phyloP scores from a whole-genome alignment of 306 rosid genomes.

The Cicer bijugum region DNA sequence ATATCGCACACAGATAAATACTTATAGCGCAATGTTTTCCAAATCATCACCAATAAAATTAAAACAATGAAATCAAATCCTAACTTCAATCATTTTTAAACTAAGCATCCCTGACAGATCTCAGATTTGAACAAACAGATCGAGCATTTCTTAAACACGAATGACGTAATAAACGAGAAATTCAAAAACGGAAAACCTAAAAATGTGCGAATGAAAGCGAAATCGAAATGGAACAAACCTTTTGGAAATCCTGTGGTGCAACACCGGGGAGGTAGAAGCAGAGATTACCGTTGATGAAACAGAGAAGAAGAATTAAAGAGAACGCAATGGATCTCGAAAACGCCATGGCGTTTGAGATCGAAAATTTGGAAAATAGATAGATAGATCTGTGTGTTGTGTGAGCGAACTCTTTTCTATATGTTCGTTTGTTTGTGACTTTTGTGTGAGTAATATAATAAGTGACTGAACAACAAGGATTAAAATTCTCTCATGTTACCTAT shows the following conservation, averaged over 20 bases:
- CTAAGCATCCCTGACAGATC: conserved; percentile 51
- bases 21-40: not conserved
- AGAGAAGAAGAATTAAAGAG: conserved; percentile 50
- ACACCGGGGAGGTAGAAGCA: conserved; percentile 97
- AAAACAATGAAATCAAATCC: conserved; percentile 3
- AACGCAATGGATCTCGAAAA: conserved; percentile 63
- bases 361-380: not conserved
- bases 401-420: conserved; percentile 20
- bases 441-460: conserved; percentile 22
- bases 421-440: conserved; percentile 16
- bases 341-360: conserved; percentile 78
- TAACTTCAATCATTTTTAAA: not conserved
- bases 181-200: not conserved
- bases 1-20: no score
- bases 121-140: conserved; percentile 49
- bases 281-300: conserved; percentile 63
- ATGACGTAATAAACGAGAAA: not conserved
- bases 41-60: not conserved
- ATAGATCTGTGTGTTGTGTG: conserved; percentile 41
- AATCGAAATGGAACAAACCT: conserved; percentile 56
- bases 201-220: not conserved
- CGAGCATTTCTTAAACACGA: conserved; percentile 35
- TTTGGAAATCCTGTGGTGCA: conserved; percentile 89
- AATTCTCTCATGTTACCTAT: conserved; percentile 25
- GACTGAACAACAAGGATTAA: conserved; percentile 11